A percentile compares a stretch with the other conserved stretches of the same genome.
phyloP scores from a whole-genome alignment of 352 stramenopile species.

The Aphanomyces cochlioides region DNA sequence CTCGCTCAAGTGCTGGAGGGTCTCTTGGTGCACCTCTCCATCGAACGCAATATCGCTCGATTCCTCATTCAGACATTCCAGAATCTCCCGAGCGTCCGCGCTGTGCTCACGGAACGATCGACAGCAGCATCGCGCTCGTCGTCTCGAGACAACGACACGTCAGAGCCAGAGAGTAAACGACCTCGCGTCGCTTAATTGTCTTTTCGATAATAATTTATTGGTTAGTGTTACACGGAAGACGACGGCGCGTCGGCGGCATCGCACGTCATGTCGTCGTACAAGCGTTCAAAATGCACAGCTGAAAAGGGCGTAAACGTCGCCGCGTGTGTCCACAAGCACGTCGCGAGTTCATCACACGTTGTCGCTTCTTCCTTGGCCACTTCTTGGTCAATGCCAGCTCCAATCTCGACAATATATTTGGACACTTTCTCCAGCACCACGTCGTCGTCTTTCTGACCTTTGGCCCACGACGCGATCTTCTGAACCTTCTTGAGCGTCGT shows the following conservation, averaged over 20 bases:
- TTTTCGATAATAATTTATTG: slow-evolving; percentile 7
- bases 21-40: slow-evolving; percentile 7
- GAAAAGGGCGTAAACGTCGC: slow-evolving; percentile 73
- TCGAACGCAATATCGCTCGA: not conserved
- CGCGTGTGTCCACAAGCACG: slow-evolving; percentile 75
- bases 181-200: not conserved
- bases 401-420: slow-evolving; percentile 83
- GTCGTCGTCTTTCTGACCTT: slow-evolving; percentile 67
- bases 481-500: slow-evolving; percentile 86
- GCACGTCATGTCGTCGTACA: slow-evolving; percentile 82
- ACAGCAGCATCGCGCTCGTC: not conserved
- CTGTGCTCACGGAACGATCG: not conserved
- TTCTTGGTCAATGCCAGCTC: slow-evolving; percentile 71
- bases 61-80: slow-evolving; percentile 17
- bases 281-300: slow-evolving; percentile 65
- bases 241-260: slow-evolving; percentile 42
- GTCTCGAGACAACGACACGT: not conserved
- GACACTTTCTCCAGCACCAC: slow-evolving; percentile 82
- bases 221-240: not conserved
- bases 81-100: not conserved
- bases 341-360: slow-evolving; percentile 73
- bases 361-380: slow-evolving; percentile 41
- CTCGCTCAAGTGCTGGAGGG: slow-evolving; percentile 1
- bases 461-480: slow-evolving; percentile 77
- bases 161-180: not conserved